These are phyloP conservation scores for Fusarium beomiforme DNA, from an alignment of 2,329 filamentous ascomycete genomes.

Conservation along the genomic window DNA sequence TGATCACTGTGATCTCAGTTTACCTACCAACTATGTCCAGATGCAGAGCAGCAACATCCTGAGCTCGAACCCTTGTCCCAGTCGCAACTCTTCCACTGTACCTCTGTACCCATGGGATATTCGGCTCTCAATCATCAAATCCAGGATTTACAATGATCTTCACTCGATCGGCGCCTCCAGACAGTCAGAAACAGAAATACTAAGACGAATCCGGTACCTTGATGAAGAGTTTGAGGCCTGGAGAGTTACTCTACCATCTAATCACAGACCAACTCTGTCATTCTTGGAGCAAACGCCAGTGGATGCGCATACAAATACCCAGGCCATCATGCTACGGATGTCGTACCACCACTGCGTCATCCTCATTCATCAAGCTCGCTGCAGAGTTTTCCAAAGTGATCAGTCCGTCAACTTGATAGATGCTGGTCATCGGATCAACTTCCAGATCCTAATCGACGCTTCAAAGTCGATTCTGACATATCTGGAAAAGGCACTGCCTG, in stretches of 20 bases:
- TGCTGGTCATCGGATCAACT: neutral
- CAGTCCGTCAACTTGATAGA: rapidly evolving
- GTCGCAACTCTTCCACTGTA: neutral
- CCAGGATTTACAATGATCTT: neutral
- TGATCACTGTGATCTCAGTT: neutral
- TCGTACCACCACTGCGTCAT: conserved; percentile 7
- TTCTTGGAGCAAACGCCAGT: neutral
- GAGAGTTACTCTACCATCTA: neutral
- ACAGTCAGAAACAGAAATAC: neutral
- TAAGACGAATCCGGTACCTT: neutral
- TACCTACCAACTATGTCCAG: neutral
- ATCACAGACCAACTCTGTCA: neutral
- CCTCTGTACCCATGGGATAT: conserved; percentile 3
- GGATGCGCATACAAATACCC: neutral
- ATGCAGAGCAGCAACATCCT: conserved; percentile 1
- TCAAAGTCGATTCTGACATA: conserved; percentile 4
- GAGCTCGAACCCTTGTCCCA: rapidly evolving
- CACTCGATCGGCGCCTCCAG: neutral
- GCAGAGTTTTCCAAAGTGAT: neutral
- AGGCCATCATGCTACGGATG: conserved; percentile 1
- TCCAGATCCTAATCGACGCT: neutral
- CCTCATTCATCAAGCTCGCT: neutral
- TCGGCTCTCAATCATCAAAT: neutral
- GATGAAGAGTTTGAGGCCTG: conserved; percentile 23
- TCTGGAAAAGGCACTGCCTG: neutral